phyloP scores from a whole-genome alignment of 2,329 filamentous ascomycete genomes.

The Penicillium verrucosum region DNA sequence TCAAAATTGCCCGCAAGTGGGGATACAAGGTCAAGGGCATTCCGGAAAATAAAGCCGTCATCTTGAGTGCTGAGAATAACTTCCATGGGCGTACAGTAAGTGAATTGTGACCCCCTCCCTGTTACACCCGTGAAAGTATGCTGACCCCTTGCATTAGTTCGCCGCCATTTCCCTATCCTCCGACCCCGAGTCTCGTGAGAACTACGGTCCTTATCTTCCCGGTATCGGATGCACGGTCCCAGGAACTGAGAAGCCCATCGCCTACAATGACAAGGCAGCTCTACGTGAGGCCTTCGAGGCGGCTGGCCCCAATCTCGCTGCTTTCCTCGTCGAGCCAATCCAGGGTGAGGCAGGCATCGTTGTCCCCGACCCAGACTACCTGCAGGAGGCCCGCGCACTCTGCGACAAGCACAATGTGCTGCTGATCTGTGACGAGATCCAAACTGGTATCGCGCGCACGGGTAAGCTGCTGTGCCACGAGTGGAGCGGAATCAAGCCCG shows the following conservation, averaged over 20 bases:
- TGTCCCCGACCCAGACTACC: constrained; percentile 86
- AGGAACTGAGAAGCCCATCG: constrained; percentile 70
- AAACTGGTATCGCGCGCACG: constrained; percentile 94
- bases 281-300: constrained; percentile 74
- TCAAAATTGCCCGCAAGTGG: constrained; percentile 97
- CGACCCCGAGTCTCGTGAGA: constrained; percentile 90
- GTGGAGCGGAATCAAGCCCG: constrained; percentile 93
- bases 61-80: constrained; percentile 84
- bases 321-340: constrained; percentile 93
- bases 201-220: constrained; percentile 95
- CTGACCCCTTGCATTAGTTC: constrained; percentile 56
- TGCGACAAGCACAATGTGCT: constrained; percentile 96
- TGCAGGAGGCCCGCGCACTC: constrained; percentile 72
- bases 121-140: neutral
- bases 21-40: constrained; percentile 95
- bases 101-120: constrained; percentile 17
- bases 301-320: constrained; percentile 81
- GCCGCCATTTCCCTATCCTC: constrained; percentile 92
- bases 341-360: constrained; percentile 97
- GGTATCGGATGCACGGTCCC: constrained; percentile 76
- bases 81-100: constrained; percentile 93
- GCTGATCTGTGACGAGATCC: constrained; percentile 96
- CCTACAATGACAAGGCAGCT: constrained; percentile 81
- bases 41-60: constrained; percentile 73
- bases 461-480: constrained; percentile 91